Percentiles rank a stretch among this genome's conserved stretches.
Evolutionary conservation across 108 stramenopile species (phyloP).

Genomic region (Nannochloropsis granulata): DNA sequence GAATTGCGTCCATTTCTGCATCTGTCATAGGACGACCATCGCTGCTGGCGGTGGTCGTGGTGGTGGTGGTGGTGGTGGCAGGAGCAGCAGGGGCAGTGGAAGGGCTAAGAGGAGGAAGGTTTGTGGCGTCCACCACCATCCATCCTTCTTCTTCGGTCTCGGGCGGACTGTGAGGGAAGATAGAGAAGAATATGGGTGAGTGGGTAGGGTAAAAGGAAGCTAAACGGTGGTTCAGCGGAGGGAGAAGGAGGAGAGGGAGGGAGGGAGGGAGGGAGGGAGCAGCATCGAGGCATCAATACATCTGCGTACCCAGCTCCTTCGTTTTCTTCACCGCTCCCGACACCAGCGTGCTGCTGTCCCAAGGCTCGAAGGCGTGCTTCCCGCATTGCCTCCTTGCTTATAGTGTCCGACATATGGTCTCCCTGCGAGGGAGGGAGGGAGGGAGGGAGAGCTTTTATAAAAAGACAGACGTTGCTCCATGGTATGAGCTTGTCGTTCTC

Average conservation of each 20-base stretch:
- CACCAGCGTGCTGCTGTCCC: neutral
- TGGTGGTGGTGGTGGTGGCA: neutral
- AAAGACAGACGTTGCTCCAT: too few species aligned
- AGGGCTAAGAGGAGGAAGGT: too few species aligned
- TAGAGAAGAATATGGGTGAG: neutral
- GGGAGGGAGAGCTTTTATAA: neutral
- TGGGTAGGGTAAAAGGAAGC: neutral
- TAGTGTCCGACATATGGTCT: neutral
- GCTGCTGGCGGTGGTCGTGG: neutral
- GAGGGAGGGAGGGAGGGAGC: neutral
- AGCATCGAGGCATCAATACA: neutral
- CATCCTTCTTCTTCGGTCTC: neutral
- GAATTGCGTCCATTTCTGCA: neutral
- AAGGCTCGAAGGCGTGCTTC: neutral
- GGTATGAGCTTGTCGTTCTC: too few species aligned
- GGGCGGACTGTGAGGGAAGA: neutral
- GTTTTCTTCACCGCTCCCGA: neutral
- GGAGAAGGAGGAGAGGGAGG: neutral
- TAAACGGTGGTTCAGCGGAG: neutral
- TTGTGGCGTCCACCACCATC: neutral
- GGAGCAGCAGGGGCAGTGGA: neutral
- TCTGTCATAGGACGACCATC: neutral
- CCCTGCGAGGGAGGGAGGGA: neutral
- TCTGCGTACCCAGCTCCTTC: neutral
- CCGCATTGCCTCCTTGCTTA: neutral